These are phyloP conservation scores for Suhomyces bokatorum DNA, from an alignment of 1,139 yeast species.

Conservation along the genomic window DNA sequence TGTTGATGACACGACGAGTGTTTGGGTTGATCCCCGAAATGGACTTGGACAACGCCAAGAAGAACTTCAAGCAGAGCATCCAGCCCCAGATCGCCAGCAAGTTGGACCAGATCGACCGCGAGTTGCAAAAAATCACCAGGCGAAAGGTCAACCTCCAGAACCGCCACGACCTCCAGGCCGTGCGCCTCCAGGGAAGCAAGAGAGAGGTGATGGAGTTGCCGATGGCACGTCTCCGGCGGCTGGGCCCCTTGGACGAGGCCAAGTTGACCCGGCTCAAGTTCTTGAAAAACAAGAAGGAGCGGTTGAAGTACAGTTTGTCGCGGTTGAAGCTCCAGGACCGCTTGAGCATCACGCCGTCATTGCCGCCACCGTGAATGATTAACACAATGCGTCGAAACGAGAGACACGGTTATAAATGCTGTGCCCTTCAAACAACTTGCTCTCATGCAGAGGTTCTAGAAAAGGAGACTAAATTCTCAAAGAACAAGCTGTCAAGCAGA, in stretches of 20 bases:
- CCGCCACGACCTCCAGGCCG: constrained; percentile 36
- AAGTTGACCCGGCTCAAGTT: constrained; percentile 34
- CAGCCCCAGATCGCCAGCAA: constrained; percentile 31
- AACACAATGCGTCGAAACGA: no score
- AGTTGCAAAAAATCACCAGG: constrained; percentile 22
- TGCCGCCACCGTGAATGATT: constrained; percentile 9
- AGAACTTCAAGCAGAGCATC: constrained; percentile 29
- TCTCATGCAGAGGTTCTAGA: no score
- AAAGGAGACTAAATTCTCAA: no score
- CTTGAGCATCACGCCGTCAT: constrained; percentile 8
- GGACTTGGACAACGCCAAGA: constrained; percentile 42
- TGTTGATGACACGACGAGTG: constrained; percentile 37
- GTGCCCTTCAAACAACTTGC: no score
- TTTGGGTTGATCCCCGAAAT: constrained; percentile 45
- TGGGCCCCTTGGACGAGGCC: constrained; percentile 20
- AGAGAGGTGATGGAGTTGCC: constrained; percentile 12
- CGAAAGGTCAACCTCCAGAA: constrained; percentile 30
- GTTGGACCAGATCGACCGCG: constrained; percentile 16
- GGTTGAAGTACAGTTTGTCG: constrained; percentile 38
- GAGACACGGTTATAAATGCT: no score
- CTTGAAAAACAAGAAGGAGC: constrained; percentile 38
- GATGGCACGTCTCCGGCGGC: constrained; percentile 5
- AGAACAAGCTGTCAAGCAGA: no score
- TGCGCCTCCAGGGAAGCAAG: constrained; percentile 30
- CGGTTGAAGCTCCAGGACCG: constrained; percentile 19